Conservation (phyloP, 2,329 filamentous ascomycete genomes). For the Zymoseptoria passerinii region DNA sequence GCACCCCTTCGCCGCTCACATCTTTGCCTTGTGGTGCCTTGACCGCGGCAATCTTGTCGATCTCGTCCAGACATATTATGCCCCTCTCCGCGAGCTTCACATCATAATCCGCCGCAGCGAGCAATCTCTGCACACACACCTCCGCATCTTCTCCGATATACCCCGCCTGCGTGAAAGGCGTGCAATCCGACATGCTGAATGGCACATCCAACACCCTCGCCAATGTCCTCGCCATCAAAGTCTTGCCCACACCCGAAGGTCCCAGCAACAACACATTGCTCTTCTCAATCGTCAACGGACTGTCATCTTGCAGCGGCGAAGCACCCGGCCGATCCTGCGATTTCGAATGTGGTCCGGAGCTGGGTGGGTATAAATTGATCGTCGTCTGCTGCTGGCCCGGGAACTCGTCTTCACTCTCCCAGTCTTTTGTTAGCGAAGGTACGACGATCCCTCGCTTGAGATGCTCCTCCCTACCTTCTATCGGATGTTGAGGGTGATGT, state of each 20-base stretch:
- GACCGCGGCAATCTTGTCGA: slow-evolving; percentile 90
- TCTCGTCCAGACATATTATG: slow-evolving; percentile 92
- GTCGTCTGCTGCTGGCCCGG: slow-evolving; percentile 50
- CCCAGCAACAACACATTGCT: slow-evolving; percentile 88
- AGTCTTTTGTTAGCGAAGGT: slow-evolving; percentile 27
- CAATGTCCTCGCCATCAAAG: slow-evolving; percentile 85
- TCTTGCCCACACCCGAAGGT: slow-evolving; percentile 92
- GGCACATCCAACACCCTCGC: slow-evolving; percentile 91
- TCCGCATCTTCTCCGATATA: slow-evolving; percentile 99
- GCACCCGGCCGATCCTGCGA: slow-evolving; percentile 15
- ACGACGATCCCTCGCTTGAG: slow-evolving; percentile 27
- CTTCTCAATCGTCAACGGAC: slow-evolving; percentile 75
- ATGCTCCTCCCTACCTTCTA: slow-evolving; percentile 55
- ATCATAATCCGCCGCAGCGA: slow-evolving; percentile 86
- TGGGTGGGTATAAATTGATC: slow-evolving; percentile 26
- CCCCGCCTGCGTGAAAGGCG: slow-evolving; percentile 88
- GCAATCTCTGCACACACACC: slow-evolving; percentile 78
- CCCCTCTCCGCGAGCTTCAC: slow-evolving; percentile 76
- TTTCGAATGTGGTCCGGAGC: slow-evolving; percentile 6
- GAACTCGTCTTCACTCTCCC: slow-evolving; percentile 47
- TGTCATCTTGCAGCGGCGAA: slow-evolving; percentile 43
- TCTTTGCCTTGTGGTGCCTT: slow-evolving; percentile 86
- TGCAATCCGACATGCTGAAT: slow-evolving; percentile 92
- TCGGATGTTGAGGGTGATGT: slow-evolving; percentile 54
- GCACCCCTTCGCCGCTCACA: slow-evolving; percentile 91